These are phyloP conservation scores for Leccinum longicurvipes DNA, from an alignment of 768 basidiomycete species.

Conservation along the genomic window DNA sequence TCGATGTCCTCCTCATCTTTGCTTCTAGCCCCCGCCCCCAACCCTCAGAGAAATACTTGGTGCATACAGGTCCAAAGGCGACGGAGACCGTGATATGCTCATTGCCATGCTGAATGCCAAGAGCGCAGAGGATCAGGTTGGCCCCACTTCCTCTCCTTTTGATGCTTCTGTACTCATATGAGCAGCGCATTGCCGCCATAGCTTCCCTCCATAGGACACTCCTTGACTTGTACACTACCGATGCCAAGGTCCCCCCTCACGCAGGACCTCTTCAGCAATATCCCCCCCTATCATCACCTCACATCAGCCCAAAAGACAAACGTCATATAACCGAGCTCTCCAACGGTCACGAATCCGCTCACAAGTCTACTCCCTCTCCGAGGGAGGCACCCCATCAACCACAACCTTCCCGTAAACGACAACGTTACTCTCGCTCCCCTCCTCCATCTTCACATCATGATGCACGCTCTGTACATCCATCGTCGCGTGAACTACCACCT, in stretches of 20 bases:
- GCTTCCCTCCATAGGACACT: constrained; percentile 69
- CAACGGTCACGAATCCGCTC: constrained; percentile 15
- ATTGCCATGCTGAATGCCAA: constrained; percentile 91
- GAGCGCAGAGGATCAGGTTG: constrained; percentile 87
- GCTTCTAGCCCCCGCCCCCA: constrained; percentile 66
- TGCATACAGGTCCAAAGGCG: constrained; percentile 81
- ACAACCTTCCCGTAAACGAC: constrained; percentile 57
- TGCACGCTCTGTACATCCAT: constrained; percentile 30
- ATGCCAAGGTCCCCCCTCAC: constrained; percentile 30
- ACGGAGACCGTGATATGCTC: constrained; percentile 90
- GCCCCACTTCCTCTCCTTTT: constrained; percentile 20
- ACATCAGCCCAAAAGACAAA: constrained; percentile 25
- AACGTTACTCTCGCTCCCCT: constrained; percentile 60
- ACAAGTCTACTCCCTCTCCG: constrained; percentile 5
- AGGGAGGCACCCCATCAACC: constrained; percentile 33
- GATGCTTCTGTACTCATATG: constrained; percentile 9
- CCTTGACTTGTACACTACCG: constrained; percentile 50
- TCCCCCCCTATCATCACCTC: constrained; percentile 41
- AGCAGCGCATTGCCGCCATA: constrained; percentile 67
- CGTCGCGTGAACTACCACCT: constrained; percentile 55
- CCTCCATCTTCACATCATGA: constrained; percentile 38
- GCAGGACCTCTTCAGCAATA: constrained; percentile 24
- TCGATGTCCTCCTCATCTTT: not conserved
- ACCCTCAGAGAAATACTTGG: constrained; percentile 80
- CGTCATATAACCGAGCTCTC: constrained; percentile 14